Conservation (phyloP, 2,329 filamentous ascomycete species). For the Beauveria brongniartii region DNA sequence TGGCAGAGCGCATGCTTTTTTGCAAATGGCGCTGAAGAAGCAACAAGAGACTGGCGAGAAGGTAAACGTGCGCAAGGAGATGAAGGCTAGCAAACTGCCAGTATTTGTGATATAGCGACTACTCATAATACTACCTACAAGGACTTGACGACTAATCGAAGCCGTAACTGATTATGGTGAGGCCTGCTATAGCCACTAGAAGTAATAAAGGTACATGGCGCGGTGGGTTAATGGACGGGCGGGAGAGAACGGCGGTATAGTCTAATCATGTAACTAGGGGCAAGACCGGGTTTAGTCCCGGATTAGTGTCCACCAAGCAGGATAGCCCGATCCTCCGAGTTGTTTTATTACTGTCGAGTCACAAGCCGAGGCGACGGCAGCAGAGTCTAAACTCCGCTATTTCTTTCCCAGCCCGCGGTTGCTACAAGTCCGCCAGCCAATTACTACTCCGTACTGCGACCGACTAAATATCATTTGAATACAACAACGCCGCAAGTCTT, state of each 20-base stretch:
- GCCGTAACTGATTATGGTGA: background rate
- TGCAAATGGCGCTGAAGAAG: constrained; percentile 12
- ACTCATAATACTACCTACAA: too few relatives aligned
- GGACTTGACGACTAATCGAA: background rate
- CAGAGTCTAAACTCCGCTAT: background rate
- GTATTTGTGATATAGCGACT: background rate
- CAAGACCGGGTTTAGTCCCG: background rate
- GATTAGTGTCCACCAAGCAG: background rate
- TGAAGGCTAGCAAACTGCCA: background rate
- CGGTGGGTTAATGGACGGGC: too few relatives aligned
- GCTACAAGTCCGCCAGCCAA: background rate
- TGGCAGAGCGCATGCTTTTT: constrained; percentile 21
- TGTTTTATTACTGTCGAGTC: background rate
- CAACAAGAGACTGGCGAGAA: background rate
- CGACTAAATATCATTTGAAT: background rate
- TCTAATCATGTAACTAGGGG: background rate
- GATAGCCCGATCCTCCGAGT: background rate
- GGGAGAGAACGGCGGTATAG: background rate
- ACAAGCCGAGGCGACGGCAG: background rate
- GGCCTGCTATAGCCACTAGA: too few relatives aligned
- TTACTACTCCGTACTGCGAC: background rate
- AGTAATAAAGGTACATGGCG: too few relatives aligned
- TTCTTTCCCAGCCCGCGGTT: background rate
- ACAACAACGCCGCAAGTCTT: background rate
- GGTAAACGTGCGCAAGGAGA: background rate